A percentile compares a stretch with the other conserved stretches of the same genome.
phyloP scores from a whole-genome alignment of 768 basidiomycete species.

The Tulasnella sp. region DNA sequence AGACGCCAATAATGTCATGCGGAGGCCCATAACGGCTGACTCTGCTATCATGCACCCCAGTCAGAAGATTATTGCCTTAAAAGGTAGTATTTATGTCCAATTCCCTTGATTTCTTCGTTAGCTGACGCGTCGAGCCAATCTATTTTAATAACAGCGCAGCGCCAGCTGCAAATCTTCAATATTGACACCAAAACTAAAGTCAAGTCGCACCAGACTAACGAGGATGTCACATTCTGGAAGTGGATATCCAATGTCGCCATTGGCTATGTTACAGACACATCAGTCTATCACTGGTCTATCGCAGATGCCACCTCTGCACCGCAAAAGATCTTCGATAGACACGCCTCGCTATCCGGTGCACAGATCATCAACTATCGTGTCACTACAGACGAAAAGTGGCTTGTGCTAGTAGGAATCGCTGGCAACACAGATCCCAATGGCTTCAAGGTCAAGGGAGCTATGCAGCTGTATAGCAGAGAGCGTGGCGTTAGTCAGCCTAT shows the following conservation, averaged over 20 bases:
- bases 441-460: slow-evolving; percentile 97
- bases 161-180: slow-evolving; percentile 96
- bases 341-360: slow-evolving; percentile 82
- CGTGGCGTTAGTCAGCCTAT: slow-evolving; percentile 94
- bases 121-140: neutral
- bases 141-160: slow-evolving; percentile 48
- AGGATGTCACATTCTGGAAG: slow-evolving; percentile 97
- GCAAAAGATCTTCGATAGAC: slow-evolving; percentile 93
- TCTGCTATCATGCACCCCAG: slow-evolving; percentile 97
- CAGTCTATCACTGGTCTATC: slow-evolving; percentile 88
- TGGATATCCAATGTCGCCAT: slow-evolving; percentile 89
- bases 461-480: slow-evolving; percentile 93
- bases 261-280: slow-evolving; percentile 88
- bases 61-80: slow-evolving; percentile 93
- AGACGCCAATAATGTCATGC: slow-evolving; percentile 94
- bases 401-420: slow-evolving; percentile 90
- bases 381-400: slow-evolving; percentile 91
- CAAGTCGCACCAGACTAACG: slow-evolving; percentile 86
- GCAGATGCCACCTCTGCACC: slow-evolving; percentile 63
- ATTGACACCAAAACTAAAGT: slow-evolving; percentile 97
- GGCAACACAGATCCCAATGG: slow-evolving; percentile 89
- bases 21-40: slow-evolving; percentile 94
- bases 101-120: neutral
- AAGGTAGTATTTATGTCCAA: slow-evolving; percentile 45
- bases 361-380: slow-evolving; percentile 99